Base-by-base conservation (phyloP, 1,284 basidiomycete genomes). In the Anthracocystis panici-leucophaei region DNA sequence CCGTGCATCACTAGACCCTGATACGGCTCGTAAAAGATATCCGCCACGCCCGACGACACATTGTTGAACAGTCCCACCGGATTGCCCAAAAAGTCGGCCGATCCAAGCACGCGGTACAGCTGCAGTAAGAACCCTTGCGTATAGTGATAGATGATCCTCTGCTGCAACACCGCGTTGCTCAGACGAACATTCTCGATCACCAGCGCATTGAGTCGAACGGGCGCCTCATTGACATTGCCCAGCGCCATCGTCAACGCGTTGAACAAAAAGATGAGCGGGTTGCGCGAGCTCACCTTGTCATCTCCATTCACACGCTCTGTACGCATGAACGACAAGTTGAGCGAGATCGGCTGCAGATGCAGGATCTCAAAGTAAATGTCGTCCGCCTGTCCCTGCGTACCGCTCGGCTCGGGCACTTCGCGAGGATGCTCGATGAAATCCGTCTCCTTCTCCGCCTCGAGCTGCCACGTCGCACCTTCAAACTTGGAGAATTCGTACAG, bases 11-110 rank as follows among this genome's bases (percentile, higher is more conserved):
- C 92, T 38, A 96, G 92, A 40, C 96, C 96, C 72, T 97, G 92
- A 88, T 96, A 98, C 27, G 97, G 97, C 86, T 98, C 97, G 82
- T 99, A 98, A 88, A 99, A 99, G 78, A 99, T 95, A 85, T 99
- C 97, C 51, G 93, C 92, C 9, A 99, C 94, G n/a, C 97, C 97
- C 25, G 95, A 97, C 83, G 94, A 96, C 83, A 99, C 95, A 82
- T 98, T 99, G 71, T 93, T 97, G 88, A 99, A 99, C 56, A 99
- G 88, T 14, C 96, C 96, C 31, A 98, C 94, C 6, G 96, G 96
- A 90, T 87, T 87, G 27, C 86, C 77, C 41, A 90, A 81, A 87
- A 99, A 97, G 86, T 99, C 96, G 0, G 96, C 95, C 4, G 94
- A 96, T 29, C 97, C 97, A 9, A 99, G 89, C 29, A 99, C 93